Evolutionary conservation across 371 early-diverging fungal species (phyloP), one percentile per base, ranked within the genome.

Genomic region (Mucor mucedo): DNA sequence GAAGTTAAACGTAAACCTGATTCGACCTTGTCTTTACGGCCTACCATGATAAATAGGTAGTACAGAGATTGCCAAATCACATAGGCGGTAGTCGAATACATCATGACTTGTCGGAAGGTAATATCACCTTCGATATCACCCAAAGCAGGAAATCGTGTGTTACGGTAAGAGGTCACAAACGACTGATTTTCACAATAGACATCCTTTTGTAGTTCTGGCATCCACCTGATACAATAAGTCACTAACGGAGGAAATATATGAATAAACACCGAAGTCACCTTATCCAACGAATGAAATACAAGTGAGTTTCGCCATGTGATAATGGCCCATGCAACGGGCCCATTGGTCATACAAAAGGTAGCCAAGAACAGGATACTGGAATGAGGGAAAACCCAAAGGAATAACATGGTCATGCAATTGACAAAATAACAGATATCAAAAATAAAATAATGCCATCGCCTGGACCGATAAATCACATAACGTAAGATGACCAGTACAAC

Each of bases 341-440:
- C 91, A 41, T 69, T 60, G 14, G 89, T 84, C 14, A 90, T 71
- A n/a, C 76, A 68, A 65, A 77, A 90, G 5, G 83, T 71, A 6
- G 87, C 84, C 9, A 80, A 70, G 56, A 86, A 85, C 41, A 90
- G 67, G 0, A 68, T 41, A 9, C 68, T 60, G 10, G 83, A 83
- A 7, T 76, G 58, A 6, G 87, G 87, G 47, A 80, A 82, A 2
- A 78, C 63, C 69, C 83, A 83, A 10, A 88, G 63, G 41, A 72
- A 86, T 6, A 84, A 42, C 21, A 89, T 69, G 2, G 84, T 77
- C 68, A 87, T 77, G 27, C 70, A 73, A 66, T 90, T 90, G 52
- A 87, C 86, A 73, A 83, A 84, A 60, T 90, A 90, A 55, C 90
- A 90, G 38, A 89, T 76, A 80, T 90, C 90, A 66, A 88, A 87